Conservation (phyloP, 208 protist species). For the Novymonas esmeraldas region DNA sequence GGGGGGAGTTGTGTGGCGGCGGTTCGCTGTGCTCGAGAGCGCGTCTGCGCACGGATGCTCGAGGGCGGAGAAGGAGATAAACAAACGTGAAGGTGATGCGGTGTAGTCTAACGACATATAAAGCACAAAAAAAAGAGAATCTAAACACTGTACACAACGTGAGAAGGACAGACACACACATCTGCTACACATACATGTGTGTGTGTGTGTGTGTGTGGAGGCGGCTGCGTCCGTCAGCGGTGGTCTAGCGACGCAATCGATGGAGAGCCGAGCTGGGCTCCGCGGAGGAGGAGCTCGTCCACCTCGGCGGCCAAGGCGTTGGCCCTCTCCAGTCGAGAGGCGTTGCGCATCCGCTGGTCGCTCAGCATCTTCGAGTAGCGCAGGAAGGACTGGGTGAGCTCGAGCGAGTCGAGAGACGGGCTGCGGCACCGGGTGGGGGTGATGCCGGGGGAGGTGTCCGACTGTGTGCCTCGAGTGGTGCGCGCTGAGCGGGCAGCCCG, state of each 20-base stretch:
- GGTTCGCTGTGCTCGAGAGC: no score
- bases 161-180: no score
- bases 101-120: neutral
- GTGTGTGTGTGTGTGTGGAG: no score
- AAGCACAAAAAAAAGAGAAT: neutral
- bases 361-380: conserved; percentile 58
- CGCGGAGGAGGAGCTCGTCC: conserved; percentile 55
- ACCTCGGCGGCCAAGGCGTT: conserved; percentile 38
- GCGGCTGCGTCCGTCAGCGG: no score
- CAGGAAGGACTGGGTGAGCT: conserved; percentile 52
- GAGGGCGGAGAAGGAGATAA: no score
- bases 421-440: conserved; percentile 22
- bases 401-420: conserved; percentile 37
- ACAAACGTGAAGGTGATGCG: neutral
- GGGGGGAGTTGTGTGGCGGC: no score
- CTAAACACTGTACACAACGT: no score
- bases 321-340: conserved; percentile 32
- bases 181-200: no score
- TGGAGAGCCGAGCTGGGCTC: conserved; percentile 10
- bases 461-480: neutral
- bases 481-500: neutral
- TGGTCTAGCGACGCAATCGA: neutral
- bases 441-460: neutral
- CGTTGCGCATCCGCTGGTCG: conserved; percentile 44
- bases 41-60: no score